Evolutionary conservation across 306 rosid genomes (phyloP).

Genomic region (Purshia tridentata): DNA sequence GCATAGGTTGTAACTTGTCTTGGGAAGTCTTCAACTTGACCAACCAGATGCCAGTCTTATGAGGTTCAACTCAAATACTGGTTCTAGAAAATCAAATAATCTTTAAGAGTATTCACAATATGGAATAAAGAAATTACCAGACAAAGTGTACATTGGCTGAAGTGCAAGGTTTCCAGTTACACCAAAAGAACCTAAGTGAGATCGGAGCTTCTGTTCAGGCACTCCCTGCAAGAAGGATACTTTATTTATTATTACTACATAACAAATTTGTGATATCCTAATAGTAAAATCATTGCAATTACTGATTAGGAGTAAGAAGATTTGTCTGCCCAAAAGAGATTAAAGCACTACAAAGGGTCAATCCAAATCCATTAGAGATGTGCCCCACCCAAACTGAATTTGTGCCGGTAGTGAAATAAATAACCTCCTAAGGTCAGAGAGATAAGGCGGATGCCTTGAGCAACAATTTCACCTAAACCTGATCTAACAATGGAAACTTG

Average conservation of each 20-base stretch:
- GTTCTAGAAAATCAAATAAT: neutral
- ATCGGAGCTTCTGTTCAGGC: constrained; percentile 97
- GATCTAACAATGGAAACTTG: neutral
- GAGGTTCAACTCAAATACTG: neutral
- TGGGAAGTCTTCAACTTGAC: neutral
- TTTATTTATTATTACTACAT: neutral
- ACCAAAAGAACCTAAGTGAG: constrained; percentile 95
- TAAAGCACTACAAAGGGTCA: neutral
- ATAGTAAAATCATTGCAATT: constrained; percentile 18
- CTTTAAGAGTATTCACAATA: neutral
- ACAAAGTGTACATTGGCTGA: constrained; percentile 98
- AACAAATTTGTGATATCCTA: neutral
- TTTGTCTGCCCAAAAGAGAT: neutral
- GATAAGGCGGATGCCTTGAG: neutral
- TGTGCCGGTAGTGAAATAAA: neutral
- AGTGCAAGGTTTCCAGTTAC: constrained; percentile 99
- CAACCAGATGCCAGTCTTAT: constrained; percentile 3
- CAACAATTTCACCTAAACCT: neutral
- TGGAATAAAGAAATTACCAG: constrained; percentile 52
- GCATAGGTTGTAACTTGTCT: neutral
- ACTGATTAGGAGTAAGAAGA: constrained; percentile 8
- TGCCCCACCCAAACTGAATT: neutral
- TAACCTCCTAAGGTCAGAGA: neutral
- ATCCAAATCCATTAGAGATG: constrained; percentile 7
- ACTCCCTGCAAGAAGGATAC: constrained; percentile 71